Conservation (phyloP, 257 asterid genomes). For the Solanum peruvianum region DNA sequence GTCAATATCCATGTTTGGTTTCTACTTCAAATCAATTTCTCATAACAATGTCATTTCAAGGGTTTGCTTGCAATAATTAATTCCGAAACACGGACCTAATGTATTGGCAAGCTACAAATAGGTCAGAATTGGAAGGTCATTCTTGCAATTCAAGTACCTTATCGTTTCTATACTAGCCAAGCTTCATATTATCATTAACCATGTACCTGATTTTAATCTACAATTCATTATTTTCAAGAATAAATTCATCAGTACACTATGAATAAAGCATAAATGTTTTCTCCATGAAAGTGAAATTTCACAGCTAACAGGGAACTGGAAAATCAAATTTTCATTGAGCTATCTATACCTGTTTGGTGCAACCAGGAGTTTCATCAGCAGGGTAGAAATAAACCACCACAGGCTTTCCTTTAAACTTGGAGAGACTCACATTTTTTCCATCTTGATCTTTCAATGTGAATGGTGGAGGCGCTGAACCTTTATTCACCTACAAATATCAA, state of each 20-base stretch:
- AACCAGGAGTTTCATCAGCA: constrained; percentile 95
- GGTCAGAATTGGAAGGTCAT: neutral
- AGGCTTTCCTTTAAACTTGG: constrained; percentile 92
- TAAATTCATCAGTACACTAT: neutral
- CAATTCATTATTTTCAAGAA: neutral
- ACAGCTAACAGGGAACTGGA: neutral
- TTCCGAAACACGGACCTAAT: neutral
- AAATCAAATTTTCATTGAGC: neutral
- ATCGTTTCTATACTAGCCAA: no score
- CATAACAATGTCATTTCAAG: neutral
- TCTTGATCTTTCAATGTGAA: constrained; percentile 89
- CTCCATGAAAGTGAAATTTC: neutral
- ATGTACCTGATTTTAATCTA: neutral
- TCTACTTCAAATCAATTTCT: neutral
- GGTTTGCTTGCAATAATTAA: neutral
- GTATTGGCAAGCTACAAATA: neutral
- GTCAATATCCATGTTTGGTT: neutral
- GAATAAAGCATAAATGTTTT: neutral
- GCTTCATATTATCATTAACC: neutral
- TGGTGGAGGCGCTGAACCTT: constrained; percentile 64
- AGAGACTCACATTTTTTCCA: constrained; percentile 70
- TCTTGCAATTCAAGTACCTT: neutral
- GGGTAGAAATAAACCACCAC: constrained; percentile 93
- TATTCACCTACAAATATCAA: constrained; percentile 39
- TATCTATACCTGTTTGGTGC: constrained; percentile 76